Base-by-base conservation (phyloP, 2,329 filamentous ascomycete genomes). In the Colletotrichum navitas region DNA sequence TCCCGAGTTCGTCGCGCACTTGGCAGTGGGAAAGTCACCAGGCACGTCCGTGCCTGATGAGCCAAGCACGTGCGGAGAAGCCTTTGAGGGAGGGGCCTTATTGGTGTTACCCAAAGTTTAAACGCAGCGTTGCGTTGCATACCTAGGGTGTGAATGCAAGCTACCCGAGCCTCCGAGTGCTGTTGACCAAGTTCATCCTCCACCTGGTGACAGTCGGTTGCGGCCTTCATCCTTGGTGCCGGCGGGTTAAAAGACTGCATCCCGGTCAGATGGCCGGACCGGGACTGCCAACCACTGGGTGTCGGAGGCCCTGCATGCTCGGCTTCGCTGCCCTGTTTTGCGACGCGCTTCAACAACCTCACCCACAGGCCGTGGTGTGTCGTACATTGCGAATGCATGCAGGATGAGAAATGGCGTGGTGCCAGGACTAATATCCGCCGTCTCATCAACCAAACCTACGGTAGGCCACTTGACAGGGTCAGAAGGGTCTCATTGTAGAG, bases 41-140 rank as follows among this genome's bases (percentile, higher is more conserved):
- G 45, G 54, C 65, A 68, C 65, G 24, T 39, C 36, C 59, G 56
- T 52, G 24, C 36, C 51, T 47, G 45, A 52, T 60, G 65, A 68
- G 59, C 41, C 59, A 63, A 47, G 65, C 68, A 68, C 65, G 65
- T 68, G 68, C 54, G 14, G 59, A 60, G 65, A 39, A 59, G 56
- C 54, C 29, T 24, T 63, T 32, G 68, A 47, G 51, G 41, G 32
- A 51, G 34, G 24, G 29, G 6, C 64, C 64, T 68, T 63, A 34
- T 29, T 51, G 39, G 51, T 71, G 60, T 36, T 49, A 64, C 69
- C 54, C 34, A 64, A 59, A 41, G 36, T 51, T 63, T 10, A n/a
- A 68, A 47, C 60, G 60, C 54, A 54, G 52, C 34, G 59, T 60
- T 51, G 45, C 59, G 47, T 55, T 72, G 65, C 65, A 72, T 69